Conservation (phyloP, 345 rosid species). For the Trapa bicornis region DNA sequence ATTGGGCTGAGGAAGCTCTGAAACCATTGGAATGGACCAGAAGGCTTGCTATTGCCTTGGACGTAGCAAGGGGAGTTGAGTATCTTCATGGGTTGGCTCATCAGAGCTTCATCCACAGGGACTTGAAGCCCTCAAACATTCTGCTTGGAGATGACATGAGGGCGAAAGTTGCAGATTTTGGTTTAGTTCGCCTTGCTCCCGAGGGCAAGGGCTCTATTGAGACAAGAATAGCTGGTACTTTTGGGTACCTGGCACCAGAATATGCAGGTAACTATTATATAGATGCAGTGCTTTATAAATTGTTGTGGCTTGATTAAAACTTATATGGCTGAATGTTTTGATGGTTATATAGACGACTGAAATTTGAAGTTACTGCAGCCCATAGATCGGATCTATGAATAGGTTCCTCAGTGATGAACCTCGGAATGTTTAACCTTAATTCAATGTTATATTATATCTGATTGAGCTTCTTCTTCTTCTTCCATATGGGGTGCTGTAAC, state of each 20-base stretch:
- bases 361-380: no score
- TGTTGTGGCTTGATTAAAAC: no score
- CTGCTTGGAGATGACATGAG: slow-evolving; percentile 87
- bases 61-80: slow-evolving; percentile 91
- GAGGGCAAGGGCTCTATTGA: slow-evolving; percentile 77
- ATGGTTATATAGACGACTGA: no score
- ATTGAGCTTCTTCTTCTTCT: background rate
- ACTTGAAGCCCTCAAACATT: slow-evolving; percentile 83
- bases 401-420: no score
- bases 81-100: slow-evolving; percentile 82
- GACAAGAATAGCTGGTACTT: slow-evolving; percentile 87
- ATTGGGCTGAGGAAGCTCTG: slow-evolving; percentile 54
- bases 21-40: slow-evolving; percentile 68
- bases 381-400: no score
- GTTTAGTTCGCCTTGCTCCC: slow-evolving; percentile 85
- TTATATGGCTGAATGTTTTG: no score
- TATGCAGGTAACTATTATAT: slow-evolving; percentile 52
- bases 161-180: slow-evolving; percentile 86
- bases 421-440: background rate
- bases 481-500: slow-evolving; percentile 4
- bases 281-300: no score
- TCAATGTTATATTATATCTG: background rate
- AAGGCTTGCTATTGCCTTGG: slow-evolving; percentile 73
- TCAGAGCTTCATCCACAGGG: slow-evolving; percentile 86
- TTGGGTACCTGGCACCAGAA: slow-evolving; percentile 88